A percentile compares a stretch with the other conserved stretches of the same genome.
Evolutionary conservation across 306 rosid genomes (phyloP).

Genomic region (Prunus salicina): DNA sequence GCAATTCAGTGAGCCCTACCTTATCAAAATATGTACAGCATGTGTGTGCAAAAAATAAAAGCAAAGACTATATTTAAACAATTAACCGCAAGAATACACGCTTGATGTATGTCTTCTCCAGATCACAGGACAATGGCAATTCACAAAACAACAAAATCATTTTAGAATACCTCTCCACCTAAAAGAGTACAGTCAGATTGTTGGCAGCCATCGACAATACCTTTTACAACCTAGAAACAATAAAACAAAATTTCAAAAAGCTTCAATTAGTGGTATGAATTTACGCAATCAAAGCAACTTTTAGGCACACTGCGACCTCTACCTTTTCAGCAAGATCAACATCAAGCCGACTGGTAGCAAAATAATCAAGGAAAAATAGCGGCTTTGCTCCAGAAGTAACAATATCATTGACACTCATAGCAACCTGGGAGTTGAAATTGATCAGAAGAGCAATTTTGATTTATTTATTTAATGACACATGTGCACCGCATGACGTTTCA

Average conservation of each 20-base stretch:
- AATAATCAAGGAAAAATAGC: conserved; percentile 89
- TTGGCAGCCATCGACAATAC: conserved; percentile 85
- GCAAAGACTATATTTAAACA: not conserved
- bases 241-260: conserved; percentile 1
- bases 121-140: not conserved
- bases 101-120: not conserved
- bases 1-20: conserved; percentile 11
- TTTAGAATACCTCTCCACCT: conserved; percentile 87
- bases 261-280: not conserved
- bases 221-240: conserved; percentile 69
- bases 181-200: conserved; percentile 82
- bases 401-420: conserved; percentile 94
- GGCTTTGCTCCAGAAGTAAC: conserved; percentile 97
- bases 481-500: not conserved
- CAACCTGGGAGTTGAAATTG: conserved; percentile 53
- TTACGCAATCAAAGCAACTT: not conserved
- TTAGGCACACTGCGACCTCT: not conserved
- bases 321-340: conserved; percentile 96
- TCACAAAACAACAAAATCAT: no score
- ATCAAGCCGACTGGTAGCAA: conserved; percentile 82
- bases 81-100: not conserved
- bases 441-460: not conserved
- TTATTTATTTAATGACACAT: not conserved
- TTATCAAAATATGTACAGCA: not conserved
- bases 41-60: not conserved